These are phyloP conservation scores for Tuber umbilicatum DNA, from an alignment of 495 filamentous ascomycete species.

Conservation along the genomic window DNA sequence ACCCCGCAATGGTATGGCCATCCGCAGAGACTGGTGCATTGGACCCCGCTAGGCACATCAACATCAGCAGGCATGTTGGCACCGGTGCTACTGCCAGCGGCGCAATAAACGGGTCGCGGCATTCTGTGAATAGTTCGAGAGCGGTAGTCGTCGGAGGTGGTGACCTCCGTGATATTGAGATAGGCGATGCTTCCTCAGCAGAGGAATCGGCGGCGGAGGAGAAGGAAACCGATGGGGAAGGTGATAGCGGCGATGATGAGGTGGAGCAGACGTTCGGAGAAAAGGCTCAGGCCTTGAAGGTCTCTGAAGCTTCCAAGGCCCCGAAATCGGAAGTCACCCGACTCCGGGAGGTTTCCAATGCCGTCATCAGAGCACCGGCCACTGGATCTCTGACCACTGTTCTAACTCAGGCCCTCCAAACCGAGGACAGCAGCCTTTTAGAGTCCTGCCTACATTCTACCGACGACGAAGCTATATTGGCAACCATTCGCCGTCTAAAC, in stretches of 20 bases:
- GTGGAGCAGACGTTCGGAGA: slow-evolving; percentile 64
- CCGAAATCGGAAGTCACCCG: slow-evolving; percentile 51
- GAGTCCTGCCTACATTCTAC: slow-evolving; percentile 82
- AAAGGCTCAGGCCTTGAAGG: slow-evolving; percentile 60
- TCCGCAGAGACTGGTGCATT: slow-evolving; percentile 49
- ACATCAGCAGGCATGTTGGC: slow-evolving; percentile 48
- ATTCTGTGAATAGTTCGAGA: slow-evolving; percentile 66
- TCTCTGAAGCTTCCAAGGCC: slow-evolving; percentile 68
- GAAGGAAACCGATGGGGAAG: slow-evolving; percentile 43
- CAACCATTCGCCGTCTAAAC: slow-evolving; percentile 82
- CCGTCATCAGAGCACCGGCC: slow-evolving; percentile 56
- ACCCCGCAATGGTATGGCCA: slow-evolving; percentile 42
- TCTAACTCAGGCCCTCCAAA: slow-evolving; percentile 83
- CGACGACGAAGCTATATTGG: slow-evolving; percentile 66
- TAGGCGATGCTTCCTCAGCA: slow-evolving; percentile 44
- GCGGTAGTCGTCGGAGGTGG: slow-evolving; percentile 53
- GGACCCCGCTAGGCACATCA: slow-evolving; percentile 47
- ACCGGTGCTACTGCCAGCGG: slow-evolving; percentile 45
- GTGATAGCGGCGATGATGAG: slow-evolving; percentile 40
- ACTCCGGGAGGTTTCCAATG: slow-evolving; percentile 41
- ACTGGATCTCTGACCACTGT: slow-evolving; percentile 79
- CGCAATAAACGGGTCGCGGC: slow-evolving; percentile 55
- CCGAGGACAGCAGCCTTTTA: slow-evolving; percentile 77
- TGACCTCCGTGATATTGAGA: slow-evolving; percentile 40
- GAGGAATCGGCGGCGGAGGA: slow-evolving; percentile 49